phyloP scores from a whole-genome alignment of 2,329 filamentous ascomycete species.

The Lachnellula occidentalis region DNA sequence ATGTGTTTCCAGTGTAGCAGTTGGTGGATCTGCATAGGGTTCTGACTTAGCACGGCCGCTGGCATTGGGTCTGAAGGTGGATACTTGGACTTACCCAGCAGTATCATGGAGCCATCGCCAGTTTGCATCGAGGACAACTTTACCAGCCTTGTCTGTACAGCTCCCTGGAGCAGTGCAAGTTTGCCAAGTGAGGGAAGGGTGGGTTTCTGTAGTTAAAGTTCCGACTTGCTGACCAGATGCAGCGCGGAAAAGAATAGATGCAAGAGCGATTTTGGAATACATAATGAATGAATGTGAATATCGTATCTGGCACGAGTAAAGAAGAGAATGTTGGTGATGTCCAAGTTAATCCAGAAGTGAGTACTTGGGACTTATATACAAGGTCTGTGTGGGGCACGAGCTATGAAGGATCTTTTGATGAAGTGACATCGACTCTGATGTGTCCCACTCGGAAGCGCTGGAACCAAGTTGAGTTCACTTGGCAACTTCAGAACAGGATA shows the following conservation, averaged over 20 bases:
- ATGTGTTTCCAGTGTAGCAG: constrained; percentile 40
- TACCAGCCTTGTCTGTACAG: constrained; percentile 43
- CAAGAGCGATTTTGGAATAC: constrained; percentile 26
- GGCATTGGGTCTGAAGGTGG: background rate
- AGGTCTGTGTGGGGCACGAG: no score
- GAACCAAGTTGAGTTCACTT: no score
- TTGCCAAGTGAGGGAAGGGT: constrained; percentile 48
- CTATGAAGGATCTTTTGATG: background rate
- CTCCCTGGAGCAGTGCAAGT: constrained; percentile 42
- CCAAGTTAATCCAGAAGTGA: background rate
- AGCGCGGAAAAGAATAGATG: constrained; percentile 37
- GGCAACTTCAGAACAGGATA: no score
- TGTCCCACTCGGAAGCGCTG: no score
- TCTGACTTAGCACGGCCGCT: background rate
- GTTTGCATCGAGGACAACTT: constrained; percentile 50
- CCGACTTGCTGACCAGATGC: constrained; percentile 44
- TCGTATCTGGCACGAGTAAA: background rate
- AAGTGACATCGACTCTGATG: background rate
- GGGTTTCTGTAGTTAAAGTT: constrained; percentile 40
- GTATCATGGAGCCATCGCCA: constrained; percentile 51
- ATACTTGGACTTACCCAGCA: background rate
- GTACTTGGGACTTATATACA: background rate
- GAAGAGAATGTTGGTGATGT: constrained; percentile 1
- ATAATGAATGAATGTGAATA: constrained; percentile 7
- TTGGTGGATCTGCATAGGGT: constrained; percentile 31